Evolutionary conservation across 208 protist genomes (phyloP).

Genomic region (Jaenimonas drosophilae): DNA sequence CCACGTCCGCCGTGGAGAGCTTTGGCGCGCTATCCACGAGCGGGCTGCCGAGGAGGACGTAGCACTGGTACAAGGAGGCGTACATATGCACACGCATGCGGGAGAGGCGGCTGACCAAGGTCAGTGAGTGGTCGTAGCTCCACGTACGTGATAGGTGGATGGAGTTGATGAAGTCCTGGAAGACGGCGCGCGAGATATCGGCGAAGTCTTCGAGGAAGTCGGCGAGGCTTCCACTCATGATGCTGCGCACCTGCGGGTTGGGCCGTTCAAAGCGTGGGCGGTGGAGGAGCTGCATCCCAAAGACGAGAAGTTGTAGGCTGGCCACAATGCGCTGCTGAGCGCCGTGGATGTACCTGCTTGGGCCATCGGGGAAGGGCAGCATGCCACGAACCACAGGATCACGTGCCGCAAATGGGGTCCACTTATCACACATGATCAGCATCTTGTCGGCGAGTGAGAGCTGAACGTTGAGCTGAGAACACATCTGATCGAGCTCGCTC

Average conservation of each 20-base stretch:
- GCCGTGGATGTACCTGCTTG: conserved; percentile 8
- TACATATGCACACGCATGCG: conserved; percentile 13
- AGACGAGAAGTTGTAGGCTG: conserved; percentile 15
- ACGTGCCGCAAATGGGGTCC: conserved; percentile 13
- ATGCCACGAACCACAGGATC: conserved; percentile 16
- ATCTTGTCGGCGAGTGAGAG: conserved; percentile 8
- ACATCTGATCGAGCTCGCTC: conserved; percentile 7
- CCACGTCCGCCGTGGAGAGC: conserved; percentile 14
- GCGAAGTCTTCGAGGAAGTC: conserved; percentile 20
- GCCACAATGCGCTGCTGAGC: conserved; percentile 13
- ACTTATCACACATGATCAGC: conserved; percentile 19
- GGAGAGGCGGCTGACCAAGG: conserved; percentile 15
- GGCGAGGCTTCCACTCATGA: conserved; percentile 10
- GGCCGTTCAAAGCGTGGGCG: conserved; percentile 9
- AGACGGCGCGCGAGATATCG: conserved; percentile 9
- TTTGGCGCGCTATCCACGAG: conserved; percentile 6
- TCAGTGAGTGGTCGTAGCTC: conserved; percentile 14
- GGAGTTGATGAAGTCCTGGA: conserved; percentile 27
- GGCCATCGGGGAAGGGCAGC: conserved; percentile 7
- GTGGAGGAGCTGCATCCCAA: conserved; percentile 22
- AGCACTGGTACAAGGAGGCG: conserved; percentile 15
- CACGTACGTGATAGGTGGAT: conserved; percentile 17
- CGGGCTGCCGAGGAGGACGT: conserved; percentile 11
- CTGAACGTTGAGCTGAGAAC: conserved; percentile 19
- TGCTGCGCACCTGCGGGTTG: background rate